phyloP scores from a whole-genome alignment of 805 yeast species.

The baker's yeast (Saccharomyces cerevisiae) region DNA sequence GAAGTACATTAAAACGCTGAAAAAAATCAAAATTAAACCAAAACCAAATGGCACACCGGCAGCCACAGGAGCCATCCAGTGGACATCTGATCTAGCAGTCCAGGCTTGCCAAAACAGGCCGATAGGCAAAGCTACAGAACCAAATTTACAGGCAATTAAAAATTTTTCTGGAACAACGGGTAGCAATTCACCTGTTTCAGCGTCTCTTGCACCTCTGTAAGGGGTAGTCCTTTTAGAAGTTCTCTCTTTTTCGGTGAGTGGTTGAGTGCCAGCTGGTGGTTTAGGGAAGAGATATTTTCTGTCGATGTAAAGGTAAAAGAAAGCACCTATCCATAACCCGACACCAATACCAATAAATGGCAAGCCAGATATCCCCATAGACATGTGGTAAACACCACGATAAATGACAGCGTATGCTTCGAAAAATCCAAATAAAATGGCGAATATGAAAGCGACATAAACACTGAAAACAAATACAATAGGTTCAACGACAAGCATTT shows the following conservation, averaged over 20 bases:
- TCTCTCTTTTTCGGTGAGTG: slow-evolving; percentile 31
- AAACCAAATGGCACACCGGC: slow-evolving; percentile 77
- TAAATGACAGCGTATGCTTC: slow-evolving; percentile 54
- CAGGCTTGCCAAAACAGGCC: slow-evolving; percentile 77
- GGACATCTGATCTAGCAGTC: slow-evolving; percentile 53
- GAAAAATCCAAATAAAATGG: slow-evolving; percentile 70
- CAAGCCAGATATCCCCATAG: slow-evolving; percentile 53
- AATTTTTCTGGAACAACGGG: slow-evolving; percentile 55
- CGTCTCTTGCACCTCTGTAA: slow-evolving; percentile 40
- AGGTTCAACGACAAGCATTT: slow-evolving; percentile 67
- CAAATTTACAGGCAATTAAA: slow-evolving; percentile 54
- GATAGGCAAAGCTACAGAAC: slow-evolving; percentile 58
- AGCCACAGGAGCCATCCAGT: slow-evolving; percentile 69
- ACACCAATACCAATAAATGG: slow-evolving; percentile 66
- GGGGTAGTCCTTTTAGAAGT: slow-evolving; percentile 21
- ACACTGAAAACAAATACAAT: slow-evolving; percentile 62
- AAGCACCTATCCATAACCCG: slow-evolving; percentile 53
- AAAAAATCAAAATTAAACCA: slow-evolving; percentile 63
- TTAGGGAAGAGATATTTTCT: slow-evolving; percentile 42
- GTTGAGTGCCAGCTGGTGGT: slow-evolving; percentile 51
- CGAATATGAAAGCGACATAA: slow-evolving; percentile 67
- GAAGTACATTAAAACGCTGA: slow-evolving; percentile 60
- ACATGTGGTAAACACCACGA: slow-evolving; percentile 54
- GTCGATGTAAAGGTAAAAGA: slow-evolving; percentile 44
- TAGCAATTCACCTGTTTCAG: slow-evolving; percentile 41